A percentile compares a stretch with the other conserved stretches of the same genome.
phyloP scores from a whole-genome alignment of 2,329 filamentous ascomycete species.

The Colletotrichum zoysiae region DNA sequence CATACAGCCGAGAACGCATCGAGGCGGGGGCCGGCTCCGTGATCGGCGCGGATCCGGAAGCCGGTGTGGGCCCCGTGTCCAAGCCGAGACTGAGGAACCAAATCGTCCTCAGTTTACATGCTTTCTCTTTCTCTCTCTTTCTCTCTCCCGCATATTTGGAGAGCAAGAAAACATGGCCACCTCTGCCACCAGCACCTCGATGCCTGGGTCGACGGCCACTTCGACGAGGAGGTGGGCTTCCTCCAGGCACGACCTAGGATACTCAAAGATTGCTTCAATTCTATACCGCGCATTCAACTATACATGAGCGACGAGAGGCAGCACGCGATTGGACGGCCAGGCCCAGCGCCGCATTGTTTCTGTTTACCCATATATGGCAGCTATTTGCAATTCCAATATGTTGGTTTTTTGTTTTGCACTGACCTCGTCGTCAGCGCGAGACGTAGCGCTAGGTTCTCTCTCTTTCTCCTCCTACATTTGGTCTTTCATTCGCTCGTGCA shows the following conservation, averaged over 20 bases:
- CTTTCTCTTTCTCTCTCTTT: no score
- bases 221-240: conserved; percentile 34
- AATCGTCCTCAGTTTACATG: neutral
- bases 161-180: neutral
- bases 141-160: neutral
- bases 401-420: neutral
- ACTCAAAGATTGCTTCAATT: no score
- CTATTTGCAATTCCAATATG: neutral
- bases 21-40: neutral
- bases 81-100: neutral
- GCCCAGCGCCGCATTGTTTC: neutral
- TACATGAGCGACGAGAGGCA: neutral
- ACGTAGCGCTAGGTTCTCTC: neutral
- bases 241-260: conserved; percentile 4
- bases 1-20: no score
- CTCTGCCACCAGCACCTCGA: conserved; percentile 27
- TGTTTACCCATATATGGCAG: neutral
- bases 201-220: conserved; percentile 34
- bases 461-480: neutral
- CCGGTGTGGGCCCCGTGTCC: neutral
- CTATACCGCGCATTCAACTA: no score
- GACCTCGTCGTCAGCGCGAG: neutral
- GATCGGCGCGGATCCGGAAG: conserved; percentile 1
- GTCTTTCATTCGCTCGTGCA: neutral
- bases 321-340: neutral